Percentiles rank a stretch among this genome's conserved stretches.
These are phyloP conservation scores for Ceratorhiza oryzae-sativae DNA, from an alignment of 1,284 basidiomycete genomes.

Conservation along the genomic window DNA sequence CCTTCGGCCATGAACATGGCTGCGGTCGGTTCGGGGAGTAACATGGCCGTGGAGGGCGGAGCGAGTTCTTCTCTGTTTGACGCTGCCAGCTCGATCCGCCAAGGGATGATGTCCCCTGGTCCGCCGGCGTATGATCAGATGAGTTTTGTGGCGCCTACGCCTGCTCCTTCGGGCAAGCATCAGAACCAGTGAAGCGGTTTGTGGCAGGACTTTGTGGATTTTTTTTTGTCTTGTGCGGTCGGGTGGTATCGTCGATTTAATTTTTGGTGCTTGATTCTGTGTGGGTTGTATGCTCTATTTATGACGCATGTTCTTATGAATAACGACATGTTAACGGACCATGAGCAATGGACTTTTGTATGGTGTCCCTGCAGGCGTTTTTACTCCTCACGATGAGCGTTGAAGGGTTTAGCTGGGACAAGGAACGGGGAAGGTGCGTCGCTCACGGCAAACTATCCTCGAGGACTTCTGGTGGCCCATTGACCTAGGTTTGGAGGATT, in stretches of 20 bases:
- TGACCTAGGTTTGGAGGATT: too few species aligned
- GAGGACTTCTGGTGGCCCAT: too few species aligned
- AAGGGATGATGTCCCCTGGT: background rate
- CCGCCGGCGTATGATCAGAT: conserved; percentile 31
- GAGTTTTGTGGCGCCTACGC: background rate
- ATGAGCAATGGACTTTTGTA: too few species aligned
- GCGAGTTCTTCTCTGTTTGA: background rate
- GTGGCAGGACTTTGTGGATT: background rate
- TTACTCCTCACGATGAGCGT: too few species aligned
- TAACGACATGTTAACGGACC: background rate
- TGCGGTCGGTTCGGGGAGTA: background rate
- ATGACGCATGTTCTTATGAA: background rate
- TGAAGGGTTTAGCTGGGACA: too few species aligned
- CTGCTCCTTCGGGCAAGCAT: background rate
- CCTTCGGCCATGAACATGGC: background rate
- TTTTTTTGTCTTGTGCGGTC: background rate
- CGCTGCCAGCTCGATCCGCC: background rate
- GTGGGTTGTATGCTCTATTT: conserved; percentile 7
- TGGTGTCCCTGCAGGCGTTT: too few species aligned
- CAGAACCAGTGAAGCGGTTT: background rate
- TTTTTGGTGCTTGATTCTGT: background rate
- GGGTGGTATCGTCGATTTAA: background rate
- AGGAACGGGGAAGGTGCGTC: too few species aligned
- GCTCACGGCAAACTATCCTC: too few species aligned
- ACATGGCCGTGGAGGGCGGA: conserved; percentile 12